A percentile compares a stretch with the other conserved stretches of the same genome.
These are phyloP conservation scores for Herpetomonas tarakana DNA, from an alignment of 208 protist species.

Conservation along the genomic window DNA sequence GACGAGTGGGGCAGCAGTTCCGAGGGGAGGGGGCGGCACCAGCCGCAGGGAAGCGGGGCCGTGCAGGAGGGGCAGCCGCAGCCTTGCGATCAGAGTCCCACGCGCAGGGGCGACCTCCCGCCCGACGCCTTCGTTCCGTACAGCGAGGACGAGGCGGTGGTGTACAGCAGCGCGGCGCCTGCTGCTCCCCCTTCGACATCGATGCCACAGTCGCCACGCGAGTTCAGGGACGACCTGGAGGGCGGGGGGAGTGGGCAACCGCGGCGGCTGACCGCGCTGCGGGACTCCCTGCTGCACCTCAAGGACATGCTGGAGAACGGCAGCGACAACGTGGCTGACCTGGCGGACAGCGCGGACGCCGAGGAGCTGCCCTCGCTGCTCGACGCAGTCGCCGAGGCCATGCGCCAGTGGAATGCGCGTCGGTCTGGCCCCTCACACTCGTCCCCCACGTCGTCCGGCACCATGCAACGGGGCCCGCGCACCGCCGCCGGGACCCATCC, in stretches of 20 bases:
- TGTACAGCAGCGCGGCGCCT: neutral
- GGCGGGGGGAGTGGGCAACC: neutral
- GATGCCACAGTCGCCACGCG: too few species aligned
- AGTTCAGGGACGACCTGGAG: too few species aligned
- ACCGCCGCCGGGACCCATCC: conserved; percentile 5
- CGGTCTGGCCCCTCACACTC: conserved; percentile 15
- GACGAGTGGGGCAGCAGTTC: neutral
- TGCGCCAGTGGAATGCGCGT: conserved; percentile 32
- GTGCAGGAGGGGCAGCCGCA: neutral
- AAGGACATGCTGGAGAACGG: conserved; percentile 34
- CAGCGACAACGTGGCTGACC: neutral
- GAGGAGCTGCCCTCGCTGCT: conserved; percentile 28
- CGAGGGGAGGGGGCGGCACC: neutral
- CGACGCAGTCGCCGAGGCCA: conserved; percentile 27
- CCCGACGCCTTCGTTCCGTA: neutral
- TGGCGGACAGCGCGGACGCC: conserved; percentile 14
- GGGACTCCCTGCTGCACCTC: conserved; percentile 43
- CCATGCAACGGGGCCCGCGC: neutral
- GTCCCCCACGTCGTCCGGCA: neutral
- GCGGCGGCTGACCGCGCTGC: conserved; percentile 7
- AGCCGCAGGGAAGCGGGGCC: neutral
- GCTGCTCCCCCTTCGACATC: neutral
- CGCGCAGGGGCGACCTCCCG: neutral
- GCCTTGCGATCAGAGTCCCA: neutral
- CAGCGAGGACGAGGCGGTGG: neutral